Evolutionary conservation across 495 filamentous ascomycete genomes (phyloP).

Genomic region (Penicillium goetzii): DNA sequence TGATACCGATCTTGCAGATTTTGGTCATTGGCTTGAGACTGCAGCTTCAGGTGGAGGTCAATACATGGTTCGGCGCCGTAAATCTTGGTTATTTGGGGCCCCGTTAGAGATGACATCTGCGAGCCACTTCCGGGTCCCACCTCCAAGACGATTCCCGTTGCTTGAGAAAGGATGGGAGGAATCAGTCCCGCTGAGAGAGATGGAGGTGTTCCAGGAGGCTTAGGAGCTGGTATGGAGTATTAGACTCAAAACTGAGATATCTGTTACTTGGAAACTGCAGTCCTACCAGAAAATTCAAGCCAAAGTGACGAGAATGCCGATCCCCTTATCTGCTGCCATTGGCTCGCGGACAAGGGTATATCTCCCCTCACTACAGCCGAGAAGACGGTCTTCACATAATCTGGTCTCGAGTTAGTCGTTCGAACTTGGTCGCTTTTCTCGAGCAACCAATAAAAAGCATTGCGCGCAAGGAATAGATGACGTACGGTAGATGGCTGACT

Average conservation of each 20-base stretch:
- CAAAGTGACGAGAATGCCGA: constrained; percentile 6
- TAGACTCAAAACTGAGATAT: not conserved
- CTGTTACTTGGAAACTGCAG: not conserved
- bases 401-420: not conserved
- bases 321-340: constrained; percentile 6
- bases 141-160: constrained; percentile 1
- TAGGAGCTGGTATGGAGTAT: not conserved
- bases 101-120: constrained; percentile 3
- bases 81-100: not conserved
- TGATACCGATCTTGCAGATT: constrained; percentile 3
- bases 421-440: not conserved
- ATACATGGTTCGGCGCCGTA: constrained; percentile 2
- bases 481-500: constrained; percentile 3
- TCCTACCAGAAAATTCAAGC: constrained; percentile 10
- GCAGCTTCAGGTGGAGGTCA: not conserved
- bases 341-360: not conserved
- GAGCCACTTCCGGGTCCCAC: constrained; percentile 4
- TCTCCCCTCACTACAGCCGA: not conserved
- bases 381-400: constrained; percentile 2
- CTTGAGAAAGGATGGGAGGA: not conserved
- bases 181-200: not conserved
- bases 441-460: not conserved
- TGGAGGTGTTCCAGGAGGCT: constrained; percentile 2
- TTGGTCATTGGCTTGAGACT: constrained; percentile 4
- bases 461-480: not conserved